Evolutionary conservation across 257 asterid species (phyloP).

Genomic region (Solanum bulbocastanum): DNA sequence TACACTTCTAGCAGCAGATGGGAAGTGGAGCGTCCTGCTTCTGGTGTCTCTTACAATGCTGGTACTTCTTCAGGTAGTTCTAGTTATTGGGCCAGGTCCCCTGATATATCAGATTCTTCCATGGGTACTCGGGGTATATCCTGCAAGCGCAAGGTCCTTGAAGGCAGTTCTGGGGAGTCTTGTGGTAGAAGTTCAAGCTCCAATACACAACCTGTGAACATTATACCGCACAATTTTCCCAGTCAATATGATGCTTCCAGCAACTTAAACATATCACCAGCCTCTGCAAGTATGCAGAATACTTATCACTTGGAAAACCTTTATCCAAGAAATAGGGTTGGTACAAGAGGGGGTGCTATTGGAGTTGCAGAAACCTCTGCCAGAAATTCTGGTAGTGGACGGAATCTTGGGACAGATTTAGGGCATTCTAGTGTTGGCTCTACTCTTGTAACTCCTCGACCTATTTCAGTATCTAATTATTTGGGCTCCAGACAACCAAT

Average conservation of each 20-base stretch:
- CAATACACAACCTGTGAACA: slow-evolving; percentile 27
- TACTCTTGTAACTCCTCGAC: slow-evolving; percentile 17
- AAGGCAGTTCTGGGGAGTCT: slow-evolving; percentile 62
- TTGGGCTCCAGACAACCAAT: slow-evolving; percentile 28
- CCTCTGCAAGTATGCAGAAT: slow-evolving; percentile 23
- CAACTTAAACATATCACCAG: slow-evolving; percentile 32
- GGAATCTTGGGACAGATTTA: slow-evolving; percentile 24
- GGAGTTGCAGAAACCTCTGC: slow-evolving; percentile 33
- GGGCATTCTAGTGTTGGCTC: slow-evolving; percentile 31
- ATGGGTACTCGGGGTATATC: slow-evolving; percentile 63
- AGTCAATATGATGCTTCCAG: slow-evolving; percentile 25
- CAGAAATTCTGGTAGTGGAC: slow-evolving; percentile 26
- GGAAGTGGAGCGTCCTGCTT: slow-evolving; percentile 29
- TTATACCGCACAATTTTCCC: slow-evolving; percentile 31
- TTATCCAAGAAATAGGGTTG: slow-evolving; percentile 31
- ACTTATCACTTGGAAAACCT: slow-evolving; percentile 28
- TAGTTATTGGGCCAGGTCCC: slow-evolving; percentile 22
- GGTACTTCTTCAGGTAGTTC: slow-evolving; percentile 41
- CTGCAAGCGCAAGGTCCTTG: slow-evolving; percentile 76
- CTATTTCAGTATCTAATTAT: slow-evolving; percentile 20
- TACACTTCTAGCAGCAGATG: slow-evolving; percentile 25
- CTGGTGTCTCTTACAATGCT: slow-evolving; percentile 22
- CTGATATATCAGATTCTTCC: slow-evolving; percentile 43
- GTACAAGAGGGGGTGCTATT: slow-evolving; percentile 26
- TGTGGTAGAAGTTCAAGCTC: slow-evolving; percentile 58